These are phyloP conservation scores for Hsuehochloa calcarea DNA, from an alignment of 176 grass and related monocot genomes.

Conservation along the genomic window DNA sequence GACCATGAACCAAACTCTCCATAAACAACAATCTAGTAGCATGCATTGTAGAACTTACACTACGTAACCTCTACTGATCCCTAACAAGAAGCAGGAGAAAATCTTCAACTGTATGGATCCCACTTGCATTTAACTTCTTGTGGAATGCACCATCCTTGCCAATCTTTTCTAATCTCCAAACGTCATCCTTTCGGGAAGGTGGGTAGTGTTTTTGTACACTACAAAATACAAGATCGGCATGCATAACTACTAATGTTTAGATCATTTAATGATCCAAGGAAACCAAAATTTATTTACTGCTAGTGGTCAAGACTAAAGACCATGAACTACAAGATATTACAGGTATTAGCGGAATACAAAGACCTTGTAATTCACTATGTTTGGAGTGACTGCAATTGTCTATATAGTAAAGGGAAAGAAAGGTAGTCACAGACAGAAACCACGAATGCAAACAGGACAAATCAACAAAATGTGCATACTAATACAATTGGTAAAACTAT, in stretches of 20 bases:
- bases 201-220: conserved; percentile 99
- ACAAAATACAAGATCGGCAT: conserved; percentile 37
- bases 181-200: conserved; percentile 81
- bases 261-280: neutral
- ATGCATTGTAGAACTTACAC: conserved; percentile 51
- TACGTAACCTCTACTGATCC: conserved; percentile 70
- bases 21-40: conserved; percentile 27
- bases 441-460: neutral
- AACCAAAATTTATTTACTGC: neutral
- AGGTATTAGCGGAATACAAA: conserved; percentile 87
- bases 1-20: conserved; percentile 18
- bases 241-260: neutral
- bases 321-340: conserved; percentile 39
- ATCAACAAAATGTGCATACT: neutral
- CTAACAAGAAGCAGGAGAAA: conserved; percentile 88
- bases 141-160: conserved; percentile 94
- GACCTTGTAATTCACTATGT: conserved; percentile 83
- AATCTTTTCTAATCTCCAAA: conserved; percentile 94
- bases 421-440: conserved; percentile 38
- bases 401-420: conserved; percentile 33
- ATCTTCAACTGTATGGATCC: conserved; percentile 82
- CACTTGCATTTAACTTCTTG: conserved; percentile 69
- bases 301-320: neutral
- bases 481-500: neutral
- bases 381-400: conserved; percentile 85